Evolutionary conservation across 164 flowering plant genomes (phyloP).

Genomic region (Stephania japonica): DNA sequence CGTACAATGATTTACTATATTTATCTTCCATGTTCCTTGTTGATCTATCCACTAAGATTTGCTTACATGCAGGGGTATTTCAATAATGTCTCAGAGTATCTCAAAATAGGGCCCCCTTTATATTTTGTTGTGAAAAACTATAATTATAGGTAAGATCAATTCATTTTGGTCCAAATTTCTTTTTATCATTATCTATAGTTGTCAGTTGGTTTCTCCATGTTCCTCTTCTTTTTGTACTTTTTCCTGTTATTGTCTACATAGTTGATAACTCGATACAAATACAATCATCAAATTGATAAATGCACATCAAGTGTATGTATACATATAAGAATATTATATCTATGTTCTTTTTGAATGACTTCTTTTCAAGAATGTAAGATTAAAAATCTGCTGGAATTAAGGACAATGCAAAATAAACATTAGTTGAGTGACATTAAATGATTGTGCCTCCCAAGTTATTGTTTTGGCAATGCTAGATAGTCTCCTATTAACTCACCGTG

Average conservation of each 20-base stretch:
- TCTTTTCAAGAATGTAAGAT: not conserved
- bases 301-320: too few relatives aligned
- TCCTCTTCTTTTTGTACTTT: not conserved
- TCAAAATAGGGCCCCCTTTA: constrained; percentile 91
- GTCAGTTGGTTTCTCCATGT: not conserved
- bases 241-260: too few relatives aligned
- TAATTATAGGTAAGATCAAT: constrained; percentile 66
- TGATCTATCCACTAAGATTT: not conserved
- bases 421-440: not conserved
- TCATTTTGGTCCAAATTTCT: not conserved
- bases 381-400: not conserved
- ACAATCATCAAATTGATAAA: too few relatives aligned
- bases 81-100: constrained; percentile 67
- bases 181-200: not conserved
- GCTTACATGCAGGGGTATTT: constrained; percentile 73
- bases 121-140: constrained; percentile 93
- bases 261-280: too few relatives aligned
- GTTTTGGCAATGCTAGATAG: not conserved
- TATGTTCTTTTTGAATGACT: not conserved
- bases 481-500: not conserved
- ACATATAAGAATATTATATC: too few relatives aligned
- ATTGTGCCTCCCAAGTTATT: not conserved
- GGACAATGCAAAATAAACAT: not conserved
- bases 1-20: not conserved
- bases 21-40: not conserved